These are phyloP conservation scores for Termitomyces sp. DNA, from an alignment of 768 basidiomycete genomes.

Conservation along the genomic window DNA sequence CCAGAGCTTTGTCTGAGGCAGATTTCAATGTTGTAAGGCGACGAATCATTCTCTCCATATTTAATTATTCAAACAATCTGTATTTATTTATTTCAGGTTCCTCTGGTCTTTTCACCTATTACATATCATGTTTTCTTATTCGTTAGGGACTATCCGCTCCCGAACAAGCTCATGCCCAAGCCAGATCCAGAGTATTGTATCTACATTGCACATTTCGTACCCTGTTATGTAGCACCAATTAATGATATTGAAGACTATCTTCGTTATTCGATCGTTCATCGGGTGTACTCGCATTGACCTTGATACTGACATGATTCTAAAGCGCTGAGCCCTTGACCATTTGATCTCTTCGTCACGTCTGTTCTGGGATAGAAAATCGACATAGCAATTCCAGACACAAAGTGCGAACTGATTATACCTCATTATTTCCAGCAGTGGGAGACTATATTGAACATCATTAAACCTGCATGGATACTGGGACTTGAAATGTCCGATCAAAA, in stretches of 20 bases:
- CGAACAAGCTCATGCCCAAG: neutral
- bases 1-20: neutral
- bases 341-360: no score
- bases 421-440: no score
- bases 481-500: neutral
- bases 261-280: no score
- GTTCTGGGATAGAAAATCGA: no score
- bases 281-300: neutral
- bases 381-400: no score
- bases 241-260: neutral
- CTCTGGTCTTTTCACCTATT: neutral
- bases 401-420: no score
- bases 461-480: no score
- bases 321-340: no score
- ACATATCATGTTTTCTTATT: neutral
- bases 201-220: no score
- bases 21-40: neutral
- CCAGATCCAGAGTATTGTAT: neutral
- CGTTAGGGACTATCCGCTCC: neutral
- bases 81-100: neutral
- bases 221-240: neutral
- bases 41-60: neutral
- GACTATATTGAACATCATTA: no score
- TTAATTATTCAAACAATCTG: neutral
- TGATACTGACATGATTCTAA: no score